Evolutionary conservation across 139 green algal species (phyloP), one percentile per base, ranked within the genome.

Genomic region (Nannochloris sp.): DNA sequence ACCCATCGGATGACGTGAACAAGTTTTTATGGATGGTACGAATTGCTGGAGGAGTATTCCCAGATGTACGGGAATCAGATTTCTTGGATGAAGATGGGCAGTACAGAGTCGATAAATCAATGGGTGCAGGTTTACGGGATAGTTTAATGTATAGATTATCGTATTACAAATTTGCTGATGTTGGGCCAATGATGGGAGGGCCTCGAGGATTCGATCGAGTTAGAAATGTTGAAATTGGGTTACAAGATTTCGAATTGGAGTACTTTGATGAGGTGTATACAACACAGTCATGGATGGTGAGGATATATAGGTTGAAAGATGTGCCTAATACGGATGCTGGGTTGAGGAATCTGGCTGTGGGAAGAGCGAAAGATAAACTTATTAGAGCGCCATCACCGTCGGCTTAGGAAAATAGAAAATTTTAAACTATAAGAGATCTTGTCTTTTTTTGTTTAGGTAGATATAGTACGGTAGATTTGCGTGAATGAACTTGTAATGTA

Each of bases 21-120:
- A 97, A 97, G 80, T 97, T 97, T 74, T 82, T 97, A 53, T 97
- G 91, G 91, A 97, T 97, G 91, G 90, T 97, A 48, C 67, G 87
- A 67, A 95, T 93, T 64, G 83, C 75, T 23, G 80, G 83, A 27
- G 85, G 85, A 7, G 85, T 91, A 23, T 92, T 85, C 70, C 78
- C 85, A 32, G 90, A 97, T 12, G 97, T 97, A 75, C 89, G 93
- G 76, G 92, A 98, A 78, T 31, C 47, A 4, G 85, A 97, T 74
- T 97, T 93, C 73, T 67, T 97, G 42, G 79, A 57, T 9, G 37
- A 67, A 7, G 38, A 70, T 29, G 84, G 88, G 15, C 63, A 87
- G 38, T 97, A 97, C 73, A 74, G 81, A 3, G 78, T 97, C 0
- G 91, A 97, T 67, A 62, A 69, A 4, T 46, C 67, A 14, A 90